Conservation (phyloP, 805 yeast genomes). For the Sungouiella blattae region DNA sequence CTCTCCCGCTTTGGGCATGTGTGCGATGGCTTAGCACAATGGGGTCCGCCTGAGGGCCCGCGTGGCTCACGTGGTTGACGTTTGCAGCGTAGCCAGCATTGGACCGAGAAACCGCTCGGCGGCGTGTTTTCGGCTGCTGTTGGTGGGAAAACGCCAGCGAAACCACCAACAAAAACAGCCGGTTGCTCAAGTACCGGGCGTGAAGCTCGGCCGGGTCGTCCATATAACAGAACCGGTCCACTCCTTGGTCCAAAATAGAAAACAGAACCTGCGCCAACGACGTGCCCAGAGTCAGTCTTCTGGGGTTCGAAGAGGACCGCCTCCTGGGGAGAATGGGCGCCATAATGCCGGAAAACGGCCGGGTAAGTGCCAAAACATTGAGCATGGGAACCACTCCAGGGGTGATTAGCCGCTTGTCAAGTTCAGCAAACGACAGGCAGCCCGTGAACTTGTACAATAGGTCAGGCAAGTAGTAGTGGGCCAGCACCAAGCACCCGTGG, state of each 20-base stretch:
- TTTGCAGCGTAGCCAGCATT: no score
- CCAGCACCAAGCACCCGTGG: conserved; percentile 11
- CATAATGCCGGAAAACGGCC: not conserved
- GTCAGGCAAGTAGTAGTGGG: conserved; percentile 7
- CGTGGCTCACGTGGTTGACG: no score
- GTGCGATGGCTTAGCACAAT: no score
- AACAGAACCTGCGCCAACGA: conserved; percentile 2
- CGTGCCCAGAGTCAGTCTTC: not conserved
- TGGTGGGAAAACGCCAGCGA: not conserved
- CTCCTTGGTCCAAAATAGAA: conserved; percentile 6
- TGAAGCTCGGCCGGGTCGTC: conserved; percentile 7
- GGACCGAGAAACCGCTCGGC: no score
- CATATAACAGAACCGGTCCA: conserved; percentile 11
- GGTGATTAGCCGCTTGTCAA: not conserved
- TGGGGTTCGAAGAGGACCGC: not conserved
- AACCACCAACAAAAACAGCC: conserved; percentile 2
- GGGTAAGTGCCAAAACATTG: not conserved
- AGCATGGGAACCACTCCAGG: not conserved
- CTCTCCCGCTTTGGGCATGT: no score
- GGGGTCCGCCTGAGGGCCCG: no score
- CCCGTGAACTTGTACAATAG: not conserved
- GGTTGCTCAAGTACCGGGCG: conserved; percentile 5
- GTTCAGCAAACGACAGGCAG: not conserved
- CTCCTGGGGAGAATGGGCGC: not conserved
- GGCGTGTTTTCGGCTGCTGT: no score